Conservation (phyloP, 495 filamentous ascomycete species). For the Neurospora sp. region DNA sequence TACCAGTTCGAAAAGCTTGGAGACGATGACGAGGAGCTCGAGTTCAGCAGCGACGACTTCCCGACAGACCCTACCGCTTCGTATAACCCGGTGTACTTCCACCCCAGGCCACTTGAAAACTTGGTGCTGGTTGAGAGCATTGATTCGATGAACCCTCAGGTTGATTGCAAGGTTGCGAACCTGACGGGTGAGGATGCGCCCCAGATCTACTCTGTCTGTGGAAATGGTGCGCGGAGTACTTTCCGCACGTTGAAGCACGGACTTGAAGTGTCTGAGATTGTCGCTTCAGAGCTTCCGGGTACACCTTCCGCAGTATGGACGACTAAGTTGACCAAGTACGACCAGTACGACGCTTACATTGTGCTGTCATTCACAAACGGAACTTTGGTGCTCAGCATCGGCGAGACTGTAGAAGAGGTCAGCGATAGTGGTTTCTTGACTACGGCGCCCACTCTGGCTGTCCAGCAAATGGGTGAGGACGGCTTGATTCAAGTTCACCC, state of each 20-base stretch:
- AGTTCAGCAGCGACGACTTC: constrained; percentile 75
- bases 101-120: constrained; percentile 68
- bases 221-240: constrained; percentile 75
- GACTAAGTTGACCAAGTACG: constrained; percentile 70
- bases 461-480: constrained; percentile 90
- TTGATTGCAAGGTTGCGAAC: constrained; percentile 86
- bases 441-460: constrained; percentile 76
- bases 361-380: constrained; percentile 60
- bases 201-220: constrained; percentile 89
- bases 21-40: constrained; percentile 85
- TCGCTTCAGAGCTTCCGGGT: constrained; percentile 79
- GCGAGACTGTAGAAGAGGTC: constrained; percentile 92
- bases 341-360: constrained; percentile 76
- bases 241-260: constrained; percentile 91
- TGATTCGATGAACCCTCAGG: constrained; percentile 78
- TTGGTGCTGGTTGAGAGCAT: constrained; percentile 77
- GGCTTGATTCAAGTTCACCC: constrained; percentile 91
- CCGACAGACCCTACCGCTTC: constrained; percentile 59
- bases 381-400: constrained; percentile 81
- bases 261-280: constrained; percentile 85
- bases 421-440: constrained; percentile 85
- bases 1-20: constrained; percentile 97
- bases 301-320: constrained; percentile 90
- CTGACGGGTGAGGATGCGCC: constrained; percentile 85
- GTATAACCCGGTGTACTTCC: constrained; percentile 73